Evolutionary conservation across 306 rosid species (phyloP), one percentile per base, ranked within the genome.

Genomic region (Hippophae gyantsensis): DNA sequence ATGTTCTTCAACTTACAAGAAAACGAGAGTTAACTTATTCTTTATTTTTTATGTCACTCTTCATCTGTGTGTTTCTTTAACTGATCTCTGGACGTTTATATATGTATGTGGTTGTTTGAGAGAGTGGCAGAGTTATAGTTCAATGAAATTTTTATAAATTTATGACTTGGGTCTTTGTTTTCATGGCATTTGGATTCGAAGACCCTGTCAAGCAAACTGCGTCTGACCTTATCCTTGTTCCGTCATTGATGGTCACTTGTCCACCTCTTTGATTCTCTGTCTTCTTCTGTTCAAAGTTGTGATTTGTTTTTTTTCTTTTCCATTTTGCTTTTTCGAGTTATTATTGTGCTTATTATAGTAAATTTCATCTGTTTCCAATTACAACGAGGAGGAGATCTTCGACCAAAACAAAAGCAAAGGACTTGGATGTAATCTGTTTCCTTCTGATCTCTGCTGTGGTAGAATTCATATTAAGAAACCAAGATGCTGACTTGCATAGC

Each of bases 401-500:
- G 42, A 11, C 48, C 68, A 59, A 46, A 32, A 32, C 38, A 32
- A 59, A 46, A 32, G 5, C 38, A 32, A 32, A 32, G 38, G 38
- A 32, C 38, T 54, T 32, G 38, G 38, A 48, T 64, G 51, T 62
- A 58, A 49, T 73, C 46, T 49, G 61, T 65, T 51, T 10, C 5
- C 38, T 9, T 38, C 54, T 54, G 69, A 64, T 64, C 69, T 46
- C 54, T 27, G 74, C 52, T 55, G 63, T 56, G 54, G 61, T 53
- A 55, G 64, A 6, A 60, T 11, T 74, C 51, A 13, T n/a, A 42
- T 23, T 62, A 54, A 42, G 54, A 57, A 67, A 53, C 73, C 69
- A 66, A 71, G 76, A 92, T 88, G 99, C 75, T 92, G 84, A 88
- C 89, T 68, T 92, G 99, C 78, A 84, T 88, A 60, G 85, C 99